These are phyloP conservation scores for Ascodesmis nigricans DNA, from an alignment of 495 filamentous ascomycete species.

Conservation along the genomic window DNA sequence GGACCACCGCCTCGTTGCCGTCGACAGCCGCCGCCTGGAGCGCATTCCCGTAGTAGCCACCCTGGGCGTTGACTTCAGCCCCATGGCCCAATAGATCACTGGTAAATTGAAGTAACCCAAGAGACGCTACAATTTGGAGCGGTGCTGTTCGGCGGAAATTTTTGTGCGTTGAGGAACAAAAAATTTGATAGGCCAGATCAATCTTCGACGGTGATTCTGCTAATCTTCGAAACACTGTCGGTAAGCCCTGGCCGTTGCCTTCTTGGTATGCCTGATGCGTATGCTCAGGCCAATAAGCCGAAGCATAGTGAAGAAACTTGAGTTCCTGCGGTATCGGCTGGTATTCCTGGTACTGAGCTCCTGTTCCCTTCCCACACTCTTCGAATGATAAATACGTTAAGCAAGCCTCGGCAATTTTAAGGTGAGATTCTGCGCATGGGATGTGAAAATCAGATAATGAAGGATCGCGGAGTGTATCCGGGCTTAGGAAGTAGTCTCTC, in stretches of 20 bases:
- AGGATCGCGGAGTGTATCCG: neutral
- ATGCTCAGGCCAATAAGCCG: neutral
- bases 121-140: neutral
- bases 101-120: neutral
- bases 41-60: constrained; percentile 1
- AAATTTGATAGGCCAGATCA: neutral
- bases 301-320: neutral
- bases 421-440: neutral
- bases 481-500: neutral
- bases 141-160: neutral
- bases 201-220: neutral
- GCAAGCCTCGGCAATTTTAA: neutral
- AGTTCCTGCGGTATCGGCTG: too few species aligned
- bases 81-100: neutral
- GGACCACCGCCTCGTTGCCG: constrained; percentile 1
- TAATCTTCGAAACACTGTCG: neutral
- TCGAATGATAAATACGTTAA: neutral
- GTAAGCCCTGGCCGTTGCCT: neutral
- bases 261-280: neutral
- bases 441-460: neutral
- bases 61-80: neutral
- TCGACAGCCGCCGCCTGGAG: neutral
- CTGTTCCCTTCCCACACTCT: too few species aligned
- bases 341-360: too few species aligned
- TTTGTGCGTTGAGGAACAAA: too few species aligned